Conservation (phyloP, 371 early-diverging fungal genomes). For the Mortierella sp. region DNA sequence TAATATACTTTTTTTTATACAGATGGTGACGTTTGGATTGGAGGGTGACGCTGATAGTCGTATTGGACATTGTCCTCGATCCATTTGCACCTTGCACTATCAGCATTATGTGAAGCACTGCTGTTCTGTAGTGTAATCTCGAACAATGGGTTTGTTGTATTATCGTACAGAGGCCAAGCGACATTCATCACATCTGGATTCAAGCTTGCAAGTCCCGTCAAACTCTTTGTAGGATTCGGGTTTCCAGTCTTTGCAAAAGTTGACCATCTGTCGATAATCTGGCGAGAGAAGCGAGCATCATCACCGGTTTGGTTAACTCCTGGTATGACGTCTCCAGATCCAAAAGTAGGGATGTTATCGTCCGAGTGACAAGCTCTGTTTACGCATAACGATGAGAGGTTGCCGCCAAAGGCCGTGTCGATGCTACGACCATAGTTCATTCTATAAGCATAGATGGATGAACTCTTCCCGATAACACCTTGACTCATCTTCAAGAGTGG, state of each 20-base stretch:
- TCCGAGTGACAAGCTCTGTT: conserved; percentile 24
- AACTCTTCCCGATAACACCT: neutral
- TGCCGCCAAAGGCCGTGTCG: neutral
- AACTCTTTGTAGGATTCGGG: conserved; percentile 22
- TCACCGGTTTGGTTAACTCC: conserved; percentile 16
- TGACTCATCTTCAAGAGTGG: conserved; percentile 26
- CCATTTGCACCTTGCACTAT: conserved; percentile 24
- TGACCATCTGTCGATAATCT: conserved; percentile 39
- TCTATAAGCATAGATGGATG: conserved; percentile 6
- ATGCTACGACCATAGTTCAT: conserved; percentile 18
- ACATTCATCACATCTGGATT: conserved; percentile 33
- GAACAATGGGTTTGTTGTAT: conserved; percentile 8
- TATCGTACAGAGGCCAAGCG: conserved; percentile 20
- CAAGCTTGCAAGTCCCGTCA: neutral
- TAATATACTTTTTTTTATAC: neutral
- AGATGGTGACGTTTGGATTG: neutral
- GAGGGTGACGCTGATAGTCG: conserved; percentile 12
- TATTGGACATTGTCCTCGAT: conserved; percentile 15
- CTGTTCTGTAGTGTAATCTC: conserved; percentile 16
- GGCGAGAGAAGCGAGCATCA: conserved; percentile 47
- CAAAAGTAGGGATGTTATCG: conserved; percentile 24
- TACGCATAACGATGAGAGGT: neutral
- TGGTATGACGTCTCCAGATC: conserved; percentile 3
- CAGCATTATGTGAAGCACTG: neutral
- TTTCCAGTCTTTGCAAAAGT: conserved; percentile 45